Conservation (phyloP, 129 eudicot genomes). For the Oenanthe sinensis region DNA sequence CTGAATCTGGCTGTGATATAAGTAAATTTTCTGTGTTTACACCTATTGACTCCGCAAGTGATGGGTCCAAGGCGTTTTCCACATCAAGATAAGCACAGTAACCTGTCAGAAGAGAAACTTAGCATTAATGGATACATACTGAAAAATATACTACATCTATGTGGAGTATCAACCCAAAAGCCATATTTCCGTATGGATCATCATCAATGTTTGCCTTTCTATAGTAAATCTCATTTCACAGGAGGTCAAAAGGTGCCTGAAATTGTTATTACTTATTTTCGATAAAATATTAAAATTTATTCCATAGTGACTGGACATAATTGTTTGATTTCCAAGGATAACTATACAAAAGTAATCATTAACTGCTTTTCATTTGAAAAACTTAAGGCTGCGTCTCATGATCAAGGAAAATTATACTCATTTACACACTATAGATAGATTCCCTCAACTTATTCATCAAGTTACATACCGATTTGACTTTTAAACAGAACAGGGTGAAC, state of each 20-base stretch:
- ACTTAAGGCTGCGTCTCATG: neutral
- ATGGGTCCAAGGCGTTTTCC: slow-evolving; percentile 84
- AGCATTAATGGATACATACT: neutral
- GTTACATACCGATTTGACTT: neutral
- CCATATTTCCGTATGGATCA: neutral
- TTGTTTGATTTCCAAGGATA: neutral
- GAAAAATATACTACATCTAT: neutral
- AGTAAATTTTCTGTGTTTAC: slow-evolving; percentile 74
- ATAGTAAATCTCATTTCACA: neutral
- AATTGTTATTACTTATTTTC: neutral
- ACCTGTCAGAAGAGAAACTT: slow-evolving; percentile 41
- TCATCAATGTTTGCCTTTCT: neutral
- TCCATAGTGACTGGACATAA: neutral
- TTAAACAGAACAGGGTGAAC: neutral
- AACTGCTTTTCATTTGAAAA: neutral
- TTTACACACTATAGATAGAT: neutral
- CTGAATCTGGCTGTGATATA: slow-evolving; percentile 87
- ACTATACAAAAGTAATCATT: neutral
- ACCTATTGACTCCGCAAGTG: slow-evolving; percentile 68
- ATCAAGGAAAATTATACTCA: neutral
- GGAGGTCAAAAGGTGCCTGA: neutral
- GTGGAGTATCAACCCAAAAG: neutral
- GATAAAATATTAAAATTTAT: neutral
- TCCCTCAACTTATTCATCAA: neutral
- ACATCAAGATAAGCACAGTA: slow-evolving; percentile 91